Evolutionary conservation across 495 filamentous ascomycete genomes (phyloP), one percentile per base, ranked within the genome.

Genomic region (Podospora comata): DNA sequence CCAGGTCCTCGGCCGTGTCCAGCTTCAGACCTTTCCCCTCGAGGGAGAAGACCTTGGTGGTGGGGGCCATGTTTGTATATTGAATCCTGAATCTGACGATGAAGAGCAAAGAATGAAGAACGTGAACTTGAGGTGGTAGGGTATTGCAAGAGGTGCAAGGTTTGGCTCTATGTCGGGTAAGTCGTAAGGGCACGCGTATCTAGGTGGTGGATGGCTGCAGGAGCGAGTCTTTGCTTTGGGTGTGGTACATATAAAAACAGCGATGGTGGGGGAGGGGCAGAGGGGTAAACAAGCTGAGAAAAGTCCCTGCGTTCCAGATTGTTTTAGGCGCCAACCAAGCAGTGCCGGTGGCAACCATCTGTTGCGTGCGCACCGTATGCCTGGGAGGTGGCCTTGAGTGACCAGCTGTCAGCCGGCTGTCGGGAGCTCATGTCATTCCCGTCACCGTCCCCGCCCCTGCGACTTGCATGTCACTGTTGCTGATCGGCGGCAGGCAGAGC

Each of bases 11-110:
- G 26, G 92, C 91, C 34, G 87, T 91, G 81, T 95, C 88, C 73
- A 98, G 90, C 83, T 95, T 97, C 68, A 98, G 87, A 73, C 89
- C 89, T 80, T 89, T 93, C 81, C 90, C 92, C 77, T 94, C 91
- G 75, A 98, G 89, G 71, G 93, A 92, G 80, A 97, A 97, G 77
- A 93, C 78, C 80, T 92, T 95, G 62, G 72, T 75, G 39, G 76
- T 74, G 7, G 76, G 44, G 64, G 80, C 78, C 85, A 87, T 85
- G 44, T 72, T 78, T 71, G 65, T 53, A 23, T 60, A n/a, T 28
- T 59, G 30, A 6, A 65, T 55, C 34, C 32, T 48, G 62, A 62
- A 32, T 32, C 30, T 32, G 23, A 62, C 20, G 20, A 61, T 60
- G 20, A 54, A 62, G 19, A 44, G 63, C 32, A 19, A 54, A 56